These are phyloP conservation scores for Colletotrichum sidae DNA, from an alignment of 2,329 filamentous ascomycete species.

Conservation along the genomic window DNA sequence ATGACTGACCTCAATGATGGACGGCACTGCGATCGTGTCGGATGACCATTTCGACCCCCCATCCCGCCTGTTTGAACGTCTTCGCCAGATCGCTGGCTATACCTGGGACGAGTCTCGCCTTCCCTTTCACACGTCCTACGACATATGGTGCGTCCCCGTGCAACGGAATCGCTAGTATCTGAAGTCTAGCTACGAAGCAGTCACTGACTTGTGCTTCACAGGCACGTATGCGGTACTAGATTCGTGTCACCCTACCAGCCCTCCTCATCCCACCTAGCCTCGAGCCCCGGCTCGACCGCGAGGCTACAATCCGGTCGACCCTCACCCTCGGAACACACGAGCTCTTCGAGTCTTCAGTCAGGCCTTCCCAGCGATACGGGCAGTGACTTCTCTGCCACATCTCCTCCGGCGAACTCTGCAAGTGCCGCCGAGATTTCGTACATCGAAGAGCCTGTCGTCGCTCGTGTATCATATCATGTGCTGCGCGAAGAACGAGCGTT, in stretches of 20 bases:
- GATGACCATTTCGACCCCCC: conserved; percentile 73
- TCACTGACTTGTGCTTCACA: conserved; percentile 45
- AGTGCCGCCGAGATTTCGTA: conserved; percentile 63
- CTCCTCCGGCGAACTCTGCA: conserved; percentile 46
- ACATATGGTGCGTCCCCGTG: conserved; percentile 76
- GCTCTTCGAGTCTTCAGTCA: conserved; percentile 47
- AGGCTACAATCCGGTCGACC: conserved; percentile 57
- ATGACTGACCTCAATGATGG: conserved; percentile 56
- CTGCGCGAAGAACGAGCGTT: conserved; percentile 89
- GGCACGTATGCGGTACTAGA: conserved; percentile 75
- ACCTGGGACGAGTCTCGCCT: conserved; percentile 76
- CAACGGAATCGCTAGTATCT: not conserved
- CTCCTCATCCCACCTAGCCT: conserved; percentile 57
- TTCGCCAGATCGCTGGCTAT: conserved; percentile 79
- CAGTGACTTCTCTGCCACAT: conserved; percentile 52
- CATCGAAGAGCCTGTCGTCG: conserved; percentile 77
- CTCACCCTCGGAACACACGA: conserved; percentile 55
- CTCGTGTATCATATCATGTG: conserved; percentile 84
- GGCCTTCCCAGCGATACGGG: conserved; percentile 50
- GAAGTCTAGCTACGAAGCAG: too few relatives aligned
- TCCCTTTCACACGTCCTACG: conserved; percentile 78
- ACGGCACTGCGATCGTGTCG: conserved; percentile 59
- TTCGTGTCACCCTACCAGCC: conserved; percentile 63
- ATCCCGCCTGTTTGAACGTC: conserved; percentile 76
- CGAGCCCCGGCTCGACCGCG: conserved; percentile 56